Evolutionary conservation across 2,329 filamentous ascomycete genomes (phyloP), one percentile per base, ranked within the genome.

Genomic region (Aureobasidium namibiae): DNA sequence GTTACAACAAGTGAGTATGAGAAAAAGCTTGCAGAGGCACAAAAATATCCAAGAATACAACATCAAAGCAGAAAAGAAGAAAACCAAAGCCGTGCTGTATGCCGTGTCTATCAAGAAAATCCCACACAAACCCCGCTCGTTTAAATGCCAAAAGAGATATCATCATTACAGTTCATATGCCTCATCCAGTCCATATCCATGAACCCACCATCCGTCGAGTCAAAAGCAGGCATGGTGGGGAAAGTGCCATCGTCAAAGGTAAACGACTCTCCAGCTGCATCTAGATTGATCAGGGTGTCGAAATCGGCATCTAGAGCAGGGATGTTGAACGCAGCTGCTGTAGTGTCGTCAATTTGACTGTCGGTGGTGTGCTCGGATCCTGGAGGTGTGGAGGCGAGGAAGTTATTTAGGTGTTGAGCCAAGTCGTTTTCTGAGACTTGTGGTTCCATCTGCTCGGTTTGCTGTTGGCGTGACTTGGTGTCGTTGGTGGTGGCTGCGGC

Each of bases 351-450:
- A 8, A 48, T 48, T 36, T 56, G 60, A 36, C 48, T 65, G 60
- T 52, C 61, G 44, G 61, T 59, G 24, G 61, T 39, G 33, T 57
- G 39, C 52, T 62, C 52, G 5, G 69, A 76, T 31, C 76, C 74
- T 2, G 77, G 77, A 3, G 77, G 77, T 1, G 77, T 79, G 38
- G 74, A 75, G 11, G 76, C 76, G n/a, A 80, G 73, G 71, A 77
- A 80, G 1, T 73, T 74, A 66, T 77, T 76, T 24, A 80, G 70
- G 33, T 75, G 72, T 26, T 72, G 70, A 4, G 76, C 76, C 23
- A 80, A 74, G 62, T 78, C 76, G 61, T 75, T 75, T 64, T 79
- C 77, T 4, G 74, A 73, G 24, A 69, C 41, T 64, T 60, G 54
- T 62, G 59, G 61, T 4, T 16, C 41, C 13, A 4, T 9, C 7